Evolutionary conservation across 192 early-diverging fungal genomes (phyloP).

Genomic region (Coemansia pectinata): DNA sequence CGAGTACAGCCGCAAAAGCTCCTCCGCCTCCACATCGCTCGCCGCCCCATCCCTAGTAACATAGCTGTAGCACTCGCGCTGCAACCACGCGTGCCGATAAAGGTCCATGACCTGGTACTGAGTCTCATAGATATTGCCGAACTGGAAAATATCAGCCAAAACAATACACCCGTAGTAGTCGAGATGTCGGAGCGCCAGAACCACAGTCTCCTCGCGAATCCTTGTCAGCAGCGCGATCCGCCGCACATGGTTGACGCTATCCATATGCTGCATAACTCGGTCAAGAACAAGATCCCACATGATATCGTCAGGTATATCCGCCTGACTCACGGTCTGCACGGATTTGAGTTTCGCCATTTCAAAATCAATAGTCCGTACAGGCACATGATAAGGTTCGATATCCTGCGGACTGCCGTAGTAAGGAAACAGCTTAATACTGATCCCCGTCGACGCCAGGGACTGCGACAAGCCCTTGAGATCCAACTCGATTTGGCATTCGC

Average conservation of each 20-base stretch:
- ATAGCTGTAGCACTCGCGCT: conserved; percentile 77
- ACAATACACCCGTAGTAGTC: conserved; percentile 92
- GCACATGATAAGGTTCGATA: conserved; percentile 38
- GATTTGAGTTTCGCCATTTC: conserved; percentile 35
- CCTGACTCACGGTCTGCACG: conserved; percentile 60
- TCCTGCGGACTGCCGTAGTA: conserved; percentile 31
- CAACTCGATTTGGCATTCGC: conserved; percentile 51
- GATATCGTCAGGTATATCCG: conserved; percentile 63
- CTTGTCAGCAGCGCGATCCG: conserved; percentile 77
- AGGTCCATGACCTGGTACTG: conserved; percentile 57
- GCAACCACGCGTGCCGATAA: conserved; percentile 58
- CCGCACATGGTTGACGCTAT: conserved; percentile 84
- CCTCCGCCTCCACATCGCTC: conserved; percentile 61
- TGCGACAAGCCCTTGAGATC: conserved; percentile 43
- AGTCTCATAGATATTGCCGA: conserved; percentile 81
- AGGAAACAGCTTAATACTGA: conserved; percentile 55
- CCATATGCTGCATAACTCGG: conserved; percentile 73
- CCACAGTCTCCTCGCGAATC: conserved; percentile 72
- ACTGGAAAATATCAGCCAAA: conserved; percentile 94
- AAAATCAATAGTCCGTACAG: conserved; percentile 42
- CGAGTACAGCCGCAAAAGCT: conserved; percentile 78
- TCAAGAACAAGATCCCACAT: conserved; percentile 94
- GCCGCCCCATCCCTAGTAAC: conserved; percentile 58
- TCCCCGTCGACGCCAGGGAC: conserved; percentile 32
- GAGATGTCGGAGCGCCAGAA: conserved; percentile 85